phyloP scores from a whole-genome alignment of 148 eudicot genomes.

The Silene conica region DNA sequence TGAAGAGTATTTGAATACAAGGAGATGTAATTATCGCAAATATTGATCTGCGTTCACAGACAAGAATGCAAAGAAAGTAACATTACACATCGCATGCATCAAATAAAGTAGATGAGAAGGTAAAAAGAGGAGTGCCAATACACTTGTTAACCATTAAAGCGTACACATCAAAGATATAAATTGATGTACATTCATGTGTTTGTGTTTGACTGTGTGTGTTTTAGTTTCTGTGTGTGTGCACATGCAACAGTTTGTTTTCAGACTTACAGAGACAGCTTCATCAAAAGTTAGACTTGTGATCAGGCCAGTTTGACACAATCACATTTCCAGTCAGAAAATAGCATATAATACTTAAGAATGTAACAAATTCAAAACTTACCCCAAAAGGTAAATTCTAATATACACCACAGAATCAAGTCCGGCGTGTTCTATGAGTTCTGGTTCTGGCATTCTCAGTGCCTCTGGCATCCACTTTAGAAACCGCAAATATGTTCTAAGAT shows the following conservation, averaged over 20 bases:
- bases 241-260: background rate
- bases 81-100: background rate
- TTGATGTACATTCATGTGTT: too few relatives aligned
- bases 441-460: slow-evolving; percentile 95
- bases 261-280: background rate
- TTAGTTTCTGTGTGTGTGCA: background rate
- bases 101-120: background rate
- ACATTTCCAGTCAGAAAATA: slow-evolving; percentile 9
- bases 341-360: background rate
- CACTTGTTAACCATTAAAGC: background rate
- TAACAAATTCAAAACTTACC: slow-evolving; percentile 44
- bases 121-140: background rate
- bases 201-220: too few relatives aligned
- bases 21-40: background rate
- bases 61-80: background rate
- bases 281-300: background rate
- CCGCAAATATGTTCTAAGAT: slow-evolving; percentile 57
- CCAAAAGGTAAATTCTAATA: slow-evolving; percentile 84
- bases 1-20: background rate
- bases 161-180: background rate
- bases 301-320: background rate
- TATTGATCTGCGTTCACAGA: background rate
- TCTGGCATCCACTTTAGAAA: slow-evolving; percentile 97
- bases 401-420: slow-evolving; percentile 96
- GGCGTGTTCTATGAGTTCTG: slow-evolving; percentile 92